Evolutionary conservation across 371 early-diverging fungal species (phyloP).

Genomic region (Entomophthora muscae): DNA sequence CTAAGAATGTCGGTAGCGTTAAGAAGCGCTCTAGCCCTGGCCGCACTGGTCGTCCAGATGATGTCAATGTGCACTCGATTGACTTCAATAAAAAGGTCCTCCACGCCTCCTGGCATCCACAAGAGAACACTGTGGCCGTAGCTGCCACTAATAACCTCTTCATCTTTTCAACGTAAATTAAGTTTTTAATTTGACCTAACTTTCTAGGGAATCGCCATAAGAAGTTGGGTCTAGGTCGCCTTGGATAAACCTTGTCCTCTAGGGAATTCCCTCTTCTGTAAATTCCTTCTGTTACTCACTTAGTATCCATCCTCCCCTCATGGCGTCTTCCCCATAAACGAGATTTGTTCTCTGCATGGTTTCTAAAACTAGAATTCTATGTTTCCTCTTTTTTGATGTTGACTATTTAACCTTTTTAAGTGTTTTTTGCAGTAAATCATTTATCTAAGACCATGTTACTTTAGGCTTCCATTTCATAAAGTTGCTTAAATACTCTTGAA

Average conservation of each 20-base stretch:
- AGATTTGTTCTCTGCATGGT: neutral
- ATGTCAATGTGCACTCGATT: conserved; percentile 59
- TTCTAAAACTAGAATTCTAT: too few species aligned
- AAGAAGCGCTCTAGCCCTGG: conserved; percentile 25
- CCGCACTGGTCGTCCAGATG: conserved; percentile 35
- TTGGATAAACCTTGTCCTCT: neutral
- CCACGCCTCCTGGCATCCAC: conserved; percentile 96
- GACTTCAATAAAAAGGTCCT: conserved; percentile 93
- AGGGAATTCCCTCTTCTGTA: neutral
- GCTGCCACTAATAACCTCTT: conserved; percentile 97
- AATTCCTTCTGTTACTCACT: neutral
- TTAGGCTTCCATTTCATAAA: too few species aligned
- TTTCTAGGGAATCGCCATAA: neutral
- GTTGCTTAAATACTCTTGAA: too few species aligned
- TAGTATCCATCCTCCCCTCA: neutral
- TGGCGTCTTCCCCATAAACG: neutral
- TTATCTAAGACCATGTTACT: too few species aligned
- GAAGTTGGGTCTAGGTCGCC: neutral
- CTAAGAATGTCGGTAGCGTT: conserved; percentile 51
- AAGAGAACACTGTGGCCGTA: conserved; percentile 85
- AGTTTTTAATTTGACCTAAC: neutral
- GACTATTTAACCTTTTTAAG: too few species aligned
- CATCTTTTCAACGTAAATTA: conserved; percentile 43
- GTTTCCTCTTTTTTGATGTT: too few species aligned
- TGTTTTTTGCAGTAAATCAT: too few species aligned